Base-by-base conservation (phyloP, 2,329 filamentous ascomycete genomes). In the Juglanconis juglandina region DNA sequence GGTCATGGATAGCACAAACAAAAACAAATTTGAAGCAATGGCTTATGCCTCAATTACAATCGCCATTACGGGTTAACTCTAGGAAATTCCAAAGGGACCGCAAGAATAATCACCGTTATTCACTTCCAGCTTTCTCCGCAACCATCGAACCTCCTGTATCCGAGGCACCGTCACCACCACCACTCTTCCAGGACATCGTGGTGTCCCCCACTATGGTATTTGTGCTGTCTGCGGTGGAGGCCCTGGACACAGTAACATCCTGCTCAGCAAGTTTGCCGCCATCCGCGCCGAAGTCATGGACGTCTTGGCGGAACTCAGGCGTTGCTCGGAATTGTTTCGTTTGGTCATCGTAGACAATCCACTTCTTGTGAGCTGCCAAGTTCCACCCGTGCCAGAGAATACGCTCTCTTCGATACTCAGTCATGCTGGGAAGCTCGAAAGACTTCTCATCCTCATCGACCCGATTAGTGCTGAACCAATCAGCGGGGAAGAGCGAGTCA, bases 391-490 rank as follows among this genome's bases (percentile, higher is more conserved):
- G 70, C 75, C 82, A 87, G 0, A 90, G 68, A 0, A 87, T 81
- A 0, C 87, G 77, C 56, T 85, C 82, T 37, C 79, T 80, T 5
- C 87, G 76, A n/a, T 82, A 75, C n/a, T 80, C 79, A 0, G 76
- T 77, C 69, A 87, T 87, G 0, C 83, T 87, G 0, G 84, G 73
- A 0, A 83, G 72, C 66, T 90, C 87, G 49, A 90, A 81, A 14
- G 81, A 81, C 47, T 86, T 82, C 62, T 90, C 87, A 10, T 88
- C 85, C n/a, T 90, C 87, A 33, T 90, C 87, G 5, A 86, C 78
- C 60, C 81, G 80, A 1, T 81, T 79, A 8, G 79, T 77, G 0
- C 69, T 65, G 67, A 90, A 90, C 83, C 84, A 90, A 0, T 77
- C 73, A 0, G 71, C 59, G 0, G 87, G 86, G 56, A 83, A 87